Evolutionary conservation across 106 monocot species (phyloP).

Genomic region (Dioscorea alata): DNA sequence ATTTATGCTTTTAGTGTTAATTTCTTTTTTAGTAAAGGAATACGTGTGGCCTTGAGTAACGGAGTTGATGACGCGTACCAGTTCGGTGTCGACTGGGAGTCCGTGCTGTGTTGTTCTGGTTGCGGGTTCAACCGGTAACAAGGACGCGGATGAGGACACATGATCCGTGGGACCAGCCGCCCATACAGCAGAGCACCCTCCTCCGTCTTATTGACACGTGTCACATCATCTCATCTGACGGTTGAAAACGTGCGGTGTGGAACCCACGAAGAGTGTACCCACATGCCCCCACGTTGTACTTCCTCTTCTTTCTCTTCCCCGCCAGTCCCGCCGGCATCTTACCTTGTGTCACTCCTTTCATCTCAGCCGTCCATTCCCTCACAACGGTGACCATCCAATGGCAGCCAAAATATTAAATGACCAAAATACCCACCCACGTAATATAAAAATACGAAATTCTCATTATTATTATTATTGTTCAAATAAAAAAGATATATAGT

Average conservation of each 20-base stretch:
- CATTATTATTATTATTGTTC: background rate
- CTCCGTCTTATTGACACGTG: background rate
- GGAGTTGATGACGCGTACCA: background rate
- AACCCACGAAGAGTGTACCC: background rate
- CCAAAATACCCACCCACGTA: background rate
- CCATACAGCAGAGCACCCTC: background rate
- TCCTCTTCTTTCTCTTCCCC: background rate
- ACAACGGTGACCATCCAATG: background rate
- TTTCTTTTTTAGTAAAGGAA: no score
- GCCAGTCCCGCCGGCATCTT: background rate
- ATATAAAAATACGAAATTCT: background rate
- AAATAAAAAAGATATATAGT: background rate
- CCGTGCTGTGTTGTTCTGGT: background rate
- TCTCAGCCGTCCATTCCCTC: background rate
- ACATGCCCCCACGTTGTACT: background rate
- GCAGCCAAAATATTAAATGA: background rate
- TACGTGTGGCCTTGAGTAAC: background rate
- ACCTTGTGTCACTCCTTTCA: background rate
- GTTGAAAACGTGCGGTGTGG: background rate
- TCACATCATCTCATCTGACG: background rate
- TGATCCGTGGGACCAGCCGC: background rate
- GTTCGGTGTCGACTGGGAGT: background rate
- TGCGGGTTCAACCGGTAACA: background rate
- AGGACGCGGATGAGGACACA: background rate
- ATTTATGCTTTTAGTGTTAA: no score